Evolutionary conservation across 2,329 filamentous ascomycete species (phyloP).

Genomic region (Aspergillus sp.): DNA sequence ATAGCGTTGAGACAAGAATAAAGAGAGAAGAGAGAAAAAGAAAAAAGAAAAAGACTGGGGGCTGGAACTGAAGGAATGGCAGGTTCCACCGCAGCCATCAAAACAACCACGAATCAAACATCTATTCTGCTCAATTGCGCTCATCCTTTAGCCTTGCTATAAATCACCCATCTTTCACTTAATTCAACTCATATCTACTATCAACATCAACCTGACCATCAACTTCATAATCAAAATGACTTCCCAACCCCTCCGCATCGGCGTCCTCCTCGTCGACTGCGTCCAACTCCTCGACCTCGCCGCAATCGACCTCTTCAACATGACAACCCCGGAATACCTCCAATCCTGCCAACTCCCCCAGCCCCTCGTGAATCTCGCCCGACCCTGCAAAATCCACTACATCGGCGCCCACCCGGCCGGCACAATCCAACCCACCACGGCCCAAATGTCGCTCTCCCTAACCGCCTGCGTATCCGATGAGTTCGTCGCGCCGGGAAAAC

Average conservation of each 20-base stretch:
- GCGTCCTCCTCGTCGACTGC: conserved; percentile 30
- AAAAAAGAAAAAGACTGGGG: neutral
- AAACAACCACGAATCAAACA: neutral
- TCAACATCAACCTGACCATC: neutral
- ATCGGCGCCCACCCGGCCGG: conserved; percentile 18
- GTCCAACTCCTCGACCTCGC: conserved; percentile 38
- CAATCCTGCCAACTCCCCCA: conserved; percentile 24
- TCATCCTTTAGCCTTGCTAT: neutral
- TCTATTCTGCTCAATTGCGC: neutral
- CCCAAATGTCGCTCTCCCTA: conserved; percentile 22
- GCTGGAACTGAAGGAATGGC: neutral
- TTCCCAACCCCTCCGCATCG: conserved; percentile 15
- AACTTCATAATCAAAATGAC: conserved; percentile 4
- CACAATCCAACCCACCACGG: conserved; percentile 15
- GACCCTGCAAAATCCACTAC: conserved; percentile 25
- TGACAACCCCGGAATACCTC: conserved; percentile 26
- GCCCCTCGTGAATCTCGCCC: conserved; percentile 19
- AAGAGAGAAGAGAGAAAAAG: neutral
- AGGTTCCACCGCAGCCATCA: neutral
- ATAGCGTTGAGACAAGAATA: neutral
- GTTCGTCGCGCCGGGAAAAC: conserved; percentile 27
- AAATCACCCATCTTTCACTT: neutral
- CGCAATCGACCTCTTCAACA: conserved; percentile 34
- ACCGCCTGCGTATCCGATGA: conserved; percentile 22
- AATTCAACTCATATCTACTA: neutral